Conservation (phyloP, 2,329 filamentous ascomycete species). For the Fonsecaea nubica region DNA sequence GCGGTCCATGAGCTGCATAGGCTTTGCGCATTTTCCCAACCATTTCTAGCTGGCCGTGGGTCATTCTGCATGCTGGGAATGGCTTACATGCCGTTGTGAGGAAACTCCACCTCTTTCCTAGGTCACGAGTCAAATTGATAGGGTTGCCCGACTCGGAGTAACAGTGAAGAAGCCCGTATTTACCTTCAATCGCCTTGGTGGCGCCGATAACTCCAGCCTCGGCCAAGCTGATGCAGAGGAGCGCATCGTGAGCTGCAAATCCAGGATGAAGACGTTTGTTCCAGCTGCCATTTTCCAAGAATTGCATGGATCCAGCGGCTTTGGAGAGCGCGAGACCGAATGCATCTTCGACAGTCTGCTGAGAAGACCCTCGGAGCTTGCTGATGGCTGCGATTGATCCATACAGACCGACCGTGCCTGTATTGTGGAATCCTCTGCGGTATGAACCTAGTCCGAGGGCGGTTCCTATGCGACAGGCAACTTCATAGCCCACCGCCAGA, state of each 20-base stretch:
- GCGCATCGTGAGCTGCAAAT: slow-evolving; percentile 47
- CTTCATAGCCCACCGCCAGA: slow-evolving; percentile 45
- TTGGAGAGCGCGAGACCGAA: slow-evolving; percentile 47
- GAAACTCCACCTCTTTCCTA: slow-evolving; percentile 29
- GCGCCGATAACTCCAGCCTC: slow-evolving; percentile 42
- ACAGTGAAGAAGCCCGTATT: slow-evolving; percentile 23
- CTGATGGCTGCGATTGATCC: slow-evolving; percentile 44
- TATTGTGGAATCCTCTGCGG: slow-evolving; percentile 47
- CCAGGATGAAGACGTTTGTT: slow-evolving; percentile 49
- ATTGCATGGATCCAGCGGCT: slow-evolving; percentile 48
- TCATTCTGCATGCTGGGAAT: slow-evolving; percentile 34
- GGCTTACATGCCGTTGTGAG: slow-evolving; percentile 31
- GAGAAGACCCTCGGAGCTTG: slow-evolving; percentile 38
- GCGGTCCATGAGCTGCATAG: slow-evolving; percentile 1
- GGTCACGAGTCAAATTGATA: slow-evolving; percentile 5
- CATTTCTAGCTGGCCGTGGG: slow-evolving; percentile 30
- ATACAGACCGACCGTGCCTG: slow-evolving; percentile 45
- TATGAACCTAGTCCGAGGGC: slow-evolving; percentile 45
- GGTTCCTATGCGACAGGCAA: slow-evolving; percentile 41
- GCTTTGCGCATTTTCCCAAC: slow-evolving; percentile 20
- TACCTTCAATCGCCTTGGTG: slow-evolving; percentile 27
- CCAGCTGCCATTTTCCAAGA: slow-evolving; percentile 47
- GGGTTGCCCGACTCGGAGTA: slow-evolving; percentile 6
- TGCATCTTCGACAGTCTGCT: slow-evolving; percentile 41
- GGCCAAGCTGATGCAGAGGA: slow-evolving; percentile 44